These are phyloP conservation scores for Maudiozyma pseudohumilis DNA, from an alignment of 805 yeast genomes.

Conservation along the genomic window DNA sequence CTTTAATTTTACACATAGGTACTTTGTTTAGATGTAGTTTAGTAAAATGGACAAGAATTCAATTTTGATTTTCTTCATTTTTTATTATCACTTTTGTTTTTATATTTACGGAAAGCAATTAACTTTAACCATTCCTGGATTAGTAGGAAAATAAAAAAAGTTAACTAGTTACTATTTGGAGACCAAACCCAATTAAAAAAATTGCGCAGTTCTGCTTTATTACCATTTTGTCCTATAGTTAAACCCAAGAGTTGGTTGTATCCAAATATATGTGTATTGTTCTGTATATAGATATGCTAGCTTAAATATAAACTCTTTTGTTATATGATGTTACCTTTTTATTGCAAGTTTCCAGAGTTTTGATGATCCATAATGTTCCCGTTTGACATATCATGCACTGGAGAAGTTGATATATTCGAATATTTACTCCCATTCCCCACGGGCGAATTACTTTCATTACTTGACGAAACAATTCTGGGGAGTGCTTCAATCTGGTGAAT, in stretches of 20 bases:
- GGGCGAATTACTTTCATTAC: constrained; percentile 4
- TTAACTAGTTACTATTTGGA: background rate
- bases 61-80: background rate
- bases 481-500: constrained; percentile 61
- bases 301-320: background rate
- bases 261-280: too few relatives aligned
- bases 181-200: too few relatives aligned
- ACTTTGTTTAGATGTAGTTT: too few relatives aligned
- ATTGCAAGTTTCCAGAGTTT: background rate
- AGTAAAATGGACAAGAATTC: background rate
- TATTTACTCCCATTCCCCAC: background rate
- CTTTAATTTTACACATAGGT: background rate
- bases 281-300: too few relatives aligned
- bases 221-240: too few relatives aligned
- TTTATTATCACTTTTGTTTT: constrained; percentile 1
- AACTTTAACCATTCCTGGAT: background rate
- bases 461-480: constrained; percentile 44
- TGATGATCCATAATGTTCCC: background rate
- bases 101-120: background rate
- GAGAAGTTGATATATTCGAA: background rate
- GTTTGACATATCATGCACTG: background rate
- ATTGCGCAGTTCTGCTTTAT: too few relatives aligned
- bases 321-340: background rate
- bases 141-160: background rate
- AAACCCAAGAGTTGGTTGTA: too few relatives aligned